Conservation (phyloP, 2,329 filamentous ascomycete species). For the Raffaelea arxii region DNA sequence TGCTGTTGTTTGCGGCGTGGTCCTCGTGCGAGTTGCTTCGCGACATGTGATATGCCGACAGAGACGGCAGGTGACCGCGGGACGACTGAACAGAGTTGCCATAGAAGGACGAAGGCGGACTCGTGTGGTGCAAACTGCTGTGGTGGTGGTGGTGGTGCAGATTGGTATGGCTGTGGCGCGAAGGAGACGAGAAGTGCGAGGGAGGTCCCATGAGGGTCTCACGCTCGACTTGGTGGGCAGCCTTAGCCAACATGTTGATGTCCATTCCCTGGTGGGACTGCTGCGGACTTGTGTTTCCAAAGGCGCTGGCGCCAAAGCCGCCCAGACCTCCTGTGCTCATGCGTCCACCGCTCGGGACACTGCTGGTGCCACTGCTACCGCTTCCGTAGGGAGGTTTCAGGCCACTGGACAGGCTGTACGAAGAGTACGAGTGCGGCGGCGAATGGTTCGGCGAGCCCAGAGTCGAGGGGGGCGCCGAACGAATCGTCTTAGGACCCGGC, state of each 20-base stretch:
- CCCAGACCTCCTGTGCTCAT: slow-evolving; percentile 14
- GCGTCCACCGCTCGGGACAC: slow-evolving; percentile 18
- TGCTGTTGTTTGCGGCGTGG: slow-evolving; percentile 1
- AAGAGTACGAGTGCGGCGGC: slow-evolving; percentile 81
- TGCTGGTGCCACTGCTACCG: slow-evolving; percentile 22
- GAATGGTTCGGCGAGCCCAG: slow-evolving; percentile 92
- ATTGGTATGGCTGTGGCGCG: slow-evolving; percentile 26
- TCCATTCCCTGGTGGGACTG: slow-evolving; percentile 35
- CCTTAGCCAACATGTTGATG: slow-evolving; percentile 51
- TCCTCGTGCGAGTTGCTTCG: slow-evolving; percentile 77
- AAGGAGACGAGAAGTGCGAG: slow-evolving; percentile 30
- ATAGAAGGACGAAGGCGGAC: slow-evolving; percentile 33
- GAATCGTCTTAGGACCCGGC: slow-evolving; percentile 65
- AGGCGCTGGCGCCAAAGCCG: neutral
- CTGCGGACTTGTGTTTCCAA: slow-evolving; percentile 13
- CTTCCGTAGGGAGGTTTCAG: slow-evolving; percentile 37
- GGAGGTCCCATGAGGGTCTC: slow-evolving; percentile 35
- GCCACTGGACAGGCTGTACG: slow-evolving; percentile 44
- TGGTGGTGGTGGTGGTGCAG: neutral
- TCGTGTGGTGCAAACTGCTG: slow-evolving; percentile 9
- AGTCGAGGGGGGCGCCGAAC: slow-evolving; percentile 79
- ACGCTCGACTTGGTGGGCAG: slow-evolving; percentile 52
- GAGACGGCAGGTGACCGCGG: slow-evolving; percentile 59
- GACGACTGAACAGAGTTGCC: slow-evolving; percentile 36
- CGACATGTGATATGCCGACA: slow-evolving; percentile 90